Base-by-base conservation (phyloP, 2,329 filamentous ascomycete genomes). In the Fusarium buharicum region DNA sequence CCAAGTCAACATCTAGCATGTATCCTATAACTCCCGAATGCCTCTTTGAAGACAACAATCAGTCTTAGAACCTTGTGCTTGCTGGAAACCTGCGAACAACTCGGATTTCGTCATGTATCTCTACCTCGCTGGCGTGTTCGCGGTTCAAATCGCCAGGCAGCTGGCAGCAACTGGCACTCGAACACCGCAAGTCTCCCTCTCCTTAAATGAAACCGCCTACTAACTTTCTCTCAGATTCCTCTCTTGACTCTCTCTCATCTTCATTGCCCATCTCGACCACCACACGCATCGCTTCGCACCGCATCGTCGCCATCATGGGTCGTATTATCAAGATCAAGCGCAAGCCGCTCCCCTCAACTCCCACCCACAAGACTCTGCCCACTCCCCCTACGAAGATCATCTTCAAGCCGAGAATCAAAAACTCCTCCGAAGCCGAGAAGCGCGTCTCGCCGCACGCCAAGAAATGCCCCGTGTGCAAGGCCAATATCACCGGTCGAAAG, bases 401-500 rank as follows among this genome's bases (percentile, higher is more conserved):
- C 1, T 30, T 24, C 0, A 14, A 30, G 0, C 9, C 37, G 4
- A 31, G 5, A 17, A 22, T 41, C 11, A 1, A 17, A 0, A 8
- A 14, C 6, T 16, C 18, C 13, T 0, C 0, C 7, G n/a, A 11
- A 6, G 7, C 16, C 11, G 11, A 4, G 18, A 3, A 22, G 1
- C 30, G 12, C 6, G 4, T 28, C 24, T 20, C 31, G 6, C 14
- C 14, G 4, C 46, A 30, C 6, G 40, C 17, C 1, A 50, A 41
- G 4, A 41, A 17, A 3, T 64, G 61, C 7, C 61, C 44, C 6
- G 12, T 40, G 3, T 64, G 61, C 30, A 50, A 58, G 5, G 44
- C 37, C 6, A 22, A 24, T 1, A 52, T 65, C 9, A 18, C 58
- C 28, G 47, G 44, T 4, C 57, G 43, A 33, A 40, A 41, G 7